Conservation (phyloP, 2,329 filamentous ascomycete species). For the Phoma herbarum region DNA sequence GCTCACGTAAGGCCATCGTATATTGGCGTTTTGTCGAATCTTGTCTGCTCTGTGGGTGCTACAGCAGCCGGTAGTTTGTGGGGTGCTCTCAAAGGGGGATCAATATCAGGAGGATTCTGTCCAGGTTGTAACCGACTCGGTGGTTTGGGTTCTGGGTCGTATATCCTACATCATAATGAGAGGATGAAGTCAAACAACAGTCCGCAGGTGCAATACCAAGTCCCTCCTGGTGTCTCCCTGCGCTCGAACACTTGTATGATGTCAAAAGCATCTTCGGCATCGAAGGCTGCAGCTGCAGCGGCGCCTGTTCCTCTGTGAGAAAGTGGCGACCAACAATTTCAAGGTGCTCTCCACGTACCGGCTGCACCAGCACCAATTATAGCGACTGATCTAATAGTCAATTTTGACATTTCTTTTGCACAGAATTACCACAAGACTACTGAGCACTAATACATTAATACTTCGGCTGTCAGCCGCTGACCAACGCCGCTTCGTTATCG, state of each 20-base stretch:
- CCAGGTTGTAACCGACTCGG: constrained; percentile 54
- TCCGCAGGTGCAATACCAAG: constrained; percentile 35
- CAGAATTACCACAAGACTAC: constrained; percentile 30
- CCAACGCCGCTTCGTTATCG: constrained; percentile 9
- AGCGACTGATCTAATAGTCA: constrained; percentile 22
- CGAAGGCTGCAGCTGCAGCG: constrained; percentile 46
- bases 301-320: constrained; percentile 35
- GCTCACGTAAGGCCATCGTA: constrained; percentile 62
- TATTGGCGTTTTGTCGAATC: constrained; percentile 60
- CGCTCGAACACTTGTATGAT: constrained; percentile 49
- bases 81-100: constrained; percentile 53
- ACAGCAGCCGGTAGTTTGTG: constrained; percentile 10
- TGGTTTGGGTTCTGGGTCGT: constrained; percentile 56
- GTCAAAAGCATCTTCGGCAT: constrained; percentile 47
- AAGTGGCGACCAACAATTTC: constrained; percentile 9
- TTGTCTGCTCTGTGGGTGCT: constrained; percentile 55
- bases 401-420: constrained; percentile 31
- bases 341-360: constrained; percentile 24
- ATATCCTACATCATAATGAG: constrained; percentile 57
- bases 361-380: constrained; percentile 35
- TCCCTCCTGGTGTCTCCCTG: constrained; percentile 47
- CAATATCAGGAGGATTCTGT: constrained; percentile 55
- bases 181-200: neutral
- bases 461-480: neutral
- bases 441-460: constrained; percentile 10